Conservation (phyloP, 2,329 filamentous ascomycete species). For the Cercospora sp. region DNA sequence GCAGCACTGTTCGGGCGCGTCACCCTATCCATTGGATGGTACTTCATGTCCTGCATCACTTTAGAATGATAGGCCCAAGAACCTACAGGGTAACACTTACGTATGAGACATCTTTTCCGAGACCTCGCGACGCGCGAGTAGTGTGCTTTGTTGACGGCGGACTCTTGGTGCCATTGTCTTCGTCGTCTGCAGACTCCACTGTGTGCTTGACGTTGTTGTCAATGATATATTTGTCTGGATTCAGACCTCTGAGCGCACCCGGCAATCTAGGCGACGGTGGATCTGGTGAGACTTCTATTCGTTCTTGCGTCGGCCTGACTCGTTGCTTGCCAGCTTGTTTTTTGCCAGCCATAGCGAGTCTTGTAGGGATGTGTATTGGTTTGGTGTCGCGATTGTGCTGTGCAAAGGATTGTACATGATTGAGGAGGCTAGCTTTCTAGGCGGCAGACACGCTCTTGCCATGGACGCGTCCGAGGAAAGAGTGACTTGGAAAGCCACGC, state of each 20-base stretch:
- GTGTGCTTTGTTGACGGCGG: constrained; percentile 12
- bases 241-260: constrained; percentile 18
- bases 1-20: constrained; percentile 24
- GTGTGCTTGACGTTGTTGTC: constrained; percentile 8
- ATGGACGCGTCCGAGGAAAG: not conserved
- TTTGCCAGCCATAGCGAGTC: not conserved
- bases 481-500: not conserved
- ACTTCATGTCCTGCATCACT: constrained; percentile 19
- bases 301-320: not conserved
- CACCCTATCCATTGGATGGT: constrained; percentile 33
- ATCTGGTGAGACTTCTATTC: not conserved
- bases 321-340: not conserved
- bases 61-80: not conserved
- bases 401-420: not conserved
- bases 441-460: constrained; percentile 4
- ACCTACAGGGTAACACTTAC: not conserved
- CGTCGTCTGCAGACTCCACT: constrained; percentile 13
- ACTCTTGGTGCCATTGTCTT: not conserved
- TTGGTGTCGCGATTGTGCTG: too few species aligned
- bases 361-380: not conserved
- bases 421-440: not conserved
- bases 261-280: not conserved
- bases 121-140: constrained; percentile 25
- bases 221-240: constrained; percentile 16
- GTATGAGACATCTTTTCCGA: constrained; percentile 12